Percentiles rank a stretch among this genome's conserved stretches.
phyloP scores from a whole-genome alignment of 768 basidiomycete genomes.

The Termitomyces sp. region DNA sequence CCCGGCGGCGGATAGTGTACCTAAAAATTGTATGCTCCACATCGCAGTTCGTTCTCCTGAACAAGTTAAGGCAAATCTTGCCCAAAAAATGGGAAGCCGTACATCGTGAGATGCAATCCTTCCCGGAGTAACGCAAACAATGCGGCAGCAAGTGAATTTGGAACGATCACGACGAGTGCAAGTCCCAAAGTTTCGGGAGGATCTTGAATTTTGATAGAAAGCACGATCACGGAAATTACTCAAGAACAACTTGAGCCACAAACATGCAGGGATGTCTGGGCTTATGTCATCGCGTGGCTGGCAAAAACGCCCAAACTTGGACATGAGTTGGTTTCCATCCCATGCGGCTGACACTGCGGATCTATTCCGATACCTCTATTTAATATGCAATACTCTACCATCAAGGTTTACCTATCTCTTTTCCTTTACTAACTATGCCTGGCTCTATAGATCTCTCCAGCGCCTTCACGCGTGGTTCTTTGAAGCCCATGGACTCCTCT shows the following conservation, averaged over 20 bases:
- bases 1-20: too few species aligned
- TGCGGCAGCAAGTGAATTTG: neutral
- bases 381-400: conserved; percentile 6
- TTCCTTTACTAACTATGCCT: conserved; percentile 5
- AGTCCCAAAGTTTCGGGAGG: conserved; percentile 8
- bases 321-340: neutral
- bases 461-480: conserved; percentile 7
- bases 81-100: neutral
- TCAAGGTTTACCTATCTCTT: neutral
- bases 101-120: neutral
- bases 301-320: neutral
- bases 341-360: conserved; percentile 1
- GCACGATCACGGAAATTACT: neutral
- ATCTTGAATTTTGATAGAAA: conserved; percentile 12
- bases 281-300: neutral
- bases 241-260: neutral
- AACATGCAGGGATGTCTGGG: neutral
- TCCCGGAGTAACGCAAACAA: neutral
- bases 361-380: conserved; percentile 12
- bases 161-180: neutral
- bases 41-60: too few species aligned
- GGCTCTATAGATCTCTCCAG: conserved; percentile 23
- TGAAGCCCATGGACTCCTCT: neutral
- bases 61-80: neutral
- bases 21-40: neutral